phyloP scores from a whole-genome alignment of 2,329 filamentous ascomycete species.

The Passalora sequoiae region DNA sequence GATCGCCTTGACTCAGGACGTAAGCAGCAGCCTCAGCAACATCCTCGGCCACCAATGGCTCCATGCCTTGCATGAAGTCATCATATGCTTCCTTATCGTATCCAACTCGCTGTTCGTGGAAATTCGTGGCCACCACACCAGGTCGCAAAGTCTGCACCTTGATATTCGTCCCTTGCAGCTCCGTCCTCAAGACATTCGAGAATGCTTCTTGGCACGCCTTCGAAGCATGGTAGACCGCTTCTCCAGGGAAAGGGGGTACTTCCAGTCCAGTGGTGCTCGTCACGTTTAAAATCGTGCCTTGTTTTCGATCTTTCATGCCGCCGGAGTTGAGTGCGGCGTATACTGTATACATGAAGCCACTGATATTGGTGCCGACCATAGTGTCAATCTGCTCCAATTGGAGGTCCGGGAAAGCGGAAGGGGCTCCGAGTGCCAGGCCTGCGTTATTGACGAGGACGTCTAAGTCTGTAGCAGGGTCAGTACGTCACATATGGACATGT shows the following conservation, averaged over 20 bases:
- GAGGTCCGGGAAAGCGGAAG: slow-evolving; percentile 40
- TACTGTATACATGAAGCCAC: slow-evolving; percentile 44
- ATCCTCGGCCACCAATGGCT: slow-evolving; percentile 42
- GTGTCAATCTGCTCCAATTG: slow-evolving; percentile 39
- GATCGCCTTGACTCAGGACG: slow-evolving; percentile 40
- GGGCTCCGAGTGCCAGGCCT: slow-evolving; percentile 46
- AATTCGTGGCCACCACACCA: slow-evolving; percentile 47
- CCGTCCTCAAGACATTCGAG: slow-evolving; percentile 46
- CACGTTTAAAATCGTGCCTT: slow-evolving; percentile 47
- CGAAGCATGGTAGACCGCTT: slow-evolving; percentile 47
- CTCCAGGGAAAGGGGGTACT: slow-evolving; percentile 46
- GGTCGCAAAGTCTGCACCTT: slow-evolving; percentile 45
- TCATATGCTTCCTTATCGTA: slow-evolving; percentile 42
- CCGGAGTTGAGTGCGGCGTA: slow-evolving; percentile 43
- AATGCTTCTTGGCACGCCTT: slow-evolving; percentile 49
- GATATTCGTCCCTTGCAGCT: slow-evolving; percentile 45
- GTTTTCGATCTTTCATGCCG: slow-evolving; percentile 36
- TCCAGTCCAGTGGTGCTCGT: slow-evolving; percentile 46
- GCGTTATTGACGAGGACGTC: slow-evolving; percentile 48
- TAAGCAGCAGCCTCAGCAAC: slow-evolving; percentile 40
- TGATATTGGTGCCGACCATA: slow-evolving; percentile 47
- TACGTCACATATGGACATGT: neutral
- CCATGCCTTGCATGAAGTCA: slow-evolving; percentile 35
- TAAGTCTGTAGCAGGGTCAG: slow-evolving; percentile 25
- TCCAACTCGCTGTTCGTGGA: slow-evolving; percentile 45